Percentiles rank a stretch among this genome's conserved stretches.
phyloP scores from a whole-genome alignment of 2,329 filamentous ascomycete species.

The Zalaria obscura region DNA sequence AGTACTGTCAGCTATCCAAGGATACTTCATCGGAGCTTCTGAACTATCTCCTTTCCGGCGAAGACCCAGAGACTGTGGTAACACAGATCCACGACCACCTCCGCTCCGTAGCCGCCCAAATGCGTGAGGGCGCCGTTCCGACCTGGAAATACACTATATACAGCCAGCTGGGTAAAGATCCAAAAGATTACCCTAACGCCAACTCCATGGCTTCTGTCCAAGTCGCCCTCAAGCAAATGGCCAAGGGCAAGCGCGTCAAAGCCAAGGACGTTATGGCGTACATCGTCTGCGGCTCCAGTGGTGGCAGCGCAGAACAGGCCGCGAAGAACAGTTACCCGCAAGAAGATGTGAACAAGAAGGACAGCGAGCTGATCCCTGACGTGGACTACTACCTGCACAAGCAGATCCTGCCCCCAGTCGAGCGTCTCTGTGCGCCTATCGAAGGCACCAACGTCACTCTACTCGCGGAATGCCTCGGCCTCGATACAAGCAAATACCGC shows the following conservation, averaged over 20 bases:
- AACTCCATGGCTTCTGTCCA: constrained; percentile 96
- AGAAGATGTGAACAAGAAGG: constrained; percentile 68
- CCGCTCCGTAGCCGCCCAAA: constrained; percentile 66
- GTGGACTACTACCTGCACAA: constrained; percentile 98
- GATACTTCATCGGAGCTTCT: constrained; percentile 77
- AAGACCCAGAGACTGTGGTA: constrained; percentile 78
- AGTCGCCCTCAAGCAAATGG: constrained; percentile 77
- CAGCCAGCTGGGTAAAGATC: constrained; percentile 90
- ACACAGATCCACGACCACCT: constrained; percentile 89
- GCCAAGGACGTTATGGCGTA: constrained; percentile 95
- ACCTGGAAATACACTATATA: constrained; percentile 90
- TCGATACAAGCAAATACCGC: constrained; percentile 79
- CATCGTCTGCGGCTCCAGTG: constrained; percentile 62
- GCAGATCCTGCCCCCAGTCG: constrained; percentile 94
- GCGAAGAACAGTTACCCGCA: constrained; percentile 83
- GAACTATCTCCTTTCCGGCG: constrained; percentile 88
- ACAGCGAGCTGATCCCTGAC: constrained; percentile 66
- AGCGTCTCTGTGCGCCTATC: constrained; percentile 94
- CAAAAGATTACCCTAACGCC: constrained; percentile 85
- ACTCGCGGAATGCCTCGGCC: constrained; percentile 82
- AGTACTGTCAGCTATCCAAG: constrained; percentile 91
- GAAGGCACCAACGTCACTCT: constrained; percentile 79
- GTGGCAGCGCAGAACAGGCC: constrained; percentile 51
- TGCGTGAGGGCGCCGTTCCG: constrained; percentile 67
- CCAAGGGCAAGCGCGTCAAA: constrained; percentile 73